phyloP scores from a whole-genome alignment of 1,284 basidiomycete species.

The Phellinidium pouzarii region DNA sequence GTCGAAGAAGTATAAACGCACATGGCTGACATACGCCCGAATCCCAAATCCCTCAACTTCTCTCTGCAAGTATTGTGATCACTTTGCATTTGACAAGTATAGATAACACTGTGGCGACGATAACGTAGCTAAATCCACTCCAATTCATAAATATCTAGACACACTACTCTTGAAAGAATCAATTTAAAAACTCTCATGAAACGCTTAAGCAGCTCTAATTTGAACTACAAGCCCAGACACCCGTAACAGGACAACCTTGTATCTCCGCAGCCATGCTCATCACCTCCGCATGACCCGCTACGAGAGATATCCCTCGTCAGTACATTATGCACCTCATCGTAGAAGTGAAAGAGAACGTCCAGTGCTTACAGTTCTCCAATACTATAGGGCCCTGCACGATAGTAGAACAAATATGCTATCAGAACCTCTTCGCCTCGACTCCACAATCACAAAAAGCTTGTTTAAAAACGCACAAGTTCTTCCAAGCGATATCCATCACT shows the following conservation, averaged over 20 bases:
- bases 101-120: no score
- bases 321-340: not conserved
- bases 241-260: constrained; percentile 33
- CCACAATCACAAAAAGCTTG: not conserved
- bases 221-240: constrained; percentile 27
- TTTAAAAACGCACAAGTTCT: constrained; percentile 31
- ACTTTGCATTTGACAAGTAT: no score
- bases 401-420: not conserved
- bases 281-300: constrained; percentile 36
- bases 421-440: no score
- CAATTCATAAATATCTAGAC: no score
- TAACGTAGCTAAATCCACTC: no score
- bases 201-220: no score
- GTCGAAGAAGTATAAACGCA: no score
- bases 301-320: constrained; percentile 28
- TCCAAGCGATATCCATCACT: constrained; percentile 36
- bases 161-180: no score
- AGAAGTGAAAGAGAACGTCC: not conserved
- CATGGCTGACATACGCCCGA: no score
- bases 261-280: constrained; percentile 32
- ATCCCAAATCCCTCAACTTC: no score
- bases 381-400: constrained; percentile 7
- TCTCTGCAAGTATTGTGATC: no score
- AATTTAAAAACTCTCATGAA: no score
- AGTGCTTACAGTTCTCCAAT: constrained; percentile 7